Evolutionary conservation across 176 grass and related monocot species (phyloP), one percentile per base, ranked within the genome.

Genomic region (maize (Zea mays)): DNA sequence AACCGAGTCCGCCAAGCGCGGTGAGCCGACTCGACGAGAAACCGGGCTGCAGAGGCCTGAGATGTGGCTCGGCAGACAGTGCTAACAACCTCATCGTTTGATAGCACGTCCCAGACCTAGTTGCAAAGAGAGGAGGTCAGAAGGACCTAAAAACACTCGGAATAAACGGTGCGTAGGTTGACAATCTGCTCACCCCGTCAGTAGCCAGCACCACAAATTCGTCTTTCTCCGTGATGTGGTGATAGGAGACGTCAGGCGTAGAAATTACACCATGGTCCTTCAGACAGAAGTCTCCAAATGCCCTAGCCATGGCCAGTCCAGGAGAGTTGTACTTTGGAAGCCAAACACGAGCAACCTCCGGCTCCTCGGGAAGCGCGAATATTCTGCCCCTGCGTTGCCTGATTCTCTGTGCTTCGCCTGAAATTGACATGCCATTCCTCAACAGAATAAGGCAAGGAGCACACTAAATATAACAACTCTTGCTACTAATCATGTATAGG

Each of bases 181-280:
- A 70, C 19, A 67, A 57, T 67, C 6, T 63, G 45, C 81, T 84
- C 82, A 97, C 93, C 88, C 93, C 93, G 57, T 97, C 93, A 0
- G 93, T 87, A 14, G 93, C 90, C 71, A 97, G 76, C 67, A 97
- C 91, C 62, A 97, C 39, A 80, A 97, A 97, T 70, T 90, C 88
- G 57, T 97, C 93, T 46, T 75, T 90, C 50, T 88, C 80, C 40
- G 83, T 85, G 69, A 97, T 74, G 27, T 6, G 50, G 19, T 83
- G 85, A 62, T 86, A 90, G 16, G 83, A 89, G 50, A 97, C 75
- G 56, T 93, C 90, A 66, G 93, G 93, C 64, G 78, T 87, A 40
- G 93, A 97, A 67, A 93, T 97, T 51, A 97, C 60, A 80, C 93
- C 93, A 80, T 86, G 90, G 70, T 97, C 88, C 82, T 97, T 93